phyloP scores from a whole-genome alignment of 2,329 filamentous ascomycete species.

The Biscogniauxia mediterranea region DNA sequence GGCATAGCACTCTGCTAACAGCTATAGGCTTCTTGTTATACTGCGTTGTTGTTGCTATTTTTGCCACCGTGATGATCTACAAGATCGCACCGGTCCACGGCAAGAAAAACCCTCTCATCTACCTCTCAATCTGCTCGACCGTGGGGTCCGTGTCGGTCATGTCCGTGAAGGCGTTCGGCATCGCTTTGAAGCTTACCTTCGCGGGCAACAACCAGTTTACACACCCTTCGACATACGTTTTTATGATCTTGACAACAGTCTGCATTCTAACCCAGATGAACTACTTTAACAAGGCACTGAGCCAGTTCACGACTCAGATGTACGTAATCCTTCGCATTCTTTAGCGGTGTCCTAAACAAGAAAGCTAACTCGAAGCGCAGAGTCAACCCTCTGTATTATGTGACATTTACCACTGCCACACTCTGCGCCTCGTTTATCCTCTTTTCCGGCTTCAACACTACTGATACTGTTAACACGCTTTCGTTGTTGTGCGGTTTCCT shows the following conservation, averaged over 20 bases:
- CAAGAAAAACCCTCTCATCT: slow-evolving; percentile 93
- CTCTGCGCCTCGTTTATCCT: slow-evolving; percentile 94
- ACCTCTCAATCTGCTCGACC: slow-evolving; percentile 95
- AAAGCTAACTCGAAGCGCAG: slow-evolving; percentile 46
- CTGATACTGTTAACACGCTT: slow-evolving; percentile 85
- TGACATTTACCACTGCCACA: slow-evolving; percentile 94
- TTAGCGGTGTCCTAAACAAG: not conserved
- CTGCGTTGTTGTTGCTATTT: slow-evolving; percentile 73
- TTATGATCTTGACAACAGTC: slow-evolving; percentile 86
- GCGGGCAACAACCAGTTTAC: slow-evolving; percentile 92
- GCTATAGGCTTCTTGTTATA: slow-evolving; percentile 82
- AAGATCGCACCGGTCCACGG: slow-evolving; percentile 84
- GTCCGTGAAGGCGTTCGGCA: slow-evolving; percentile 98
- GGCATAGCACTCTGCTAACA: slow-evolving; percentile 19
- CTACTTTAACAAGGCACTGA: slow-evolving; percentile 98
- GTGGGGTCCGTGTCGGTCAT: slow-evolving; percentile 98
- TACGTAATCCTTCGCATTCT: slow-evolving; percentile 44
- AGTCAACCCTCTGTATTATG: slow-evolving; percentile 95
- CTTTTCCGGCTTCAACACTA: slow-evolving; percentile 94
- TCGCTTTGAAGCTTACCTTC: slow-evolving; percentile 93
- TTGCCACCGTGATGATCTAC: slow-evolving; percentile 95
- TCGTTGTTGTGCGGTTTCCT: slow-evolving; percentile 92
- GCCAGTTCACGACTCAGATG: slow-evolving; percentile 97
- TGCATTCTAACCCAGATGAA: slow-evolving; percentile 99
- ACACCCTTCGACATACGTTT: slow-evolving; percentile 94